Base-by-base conservation (phyloP, 1,284 basidiomycete species). In the Tilletia caries region DNA sequence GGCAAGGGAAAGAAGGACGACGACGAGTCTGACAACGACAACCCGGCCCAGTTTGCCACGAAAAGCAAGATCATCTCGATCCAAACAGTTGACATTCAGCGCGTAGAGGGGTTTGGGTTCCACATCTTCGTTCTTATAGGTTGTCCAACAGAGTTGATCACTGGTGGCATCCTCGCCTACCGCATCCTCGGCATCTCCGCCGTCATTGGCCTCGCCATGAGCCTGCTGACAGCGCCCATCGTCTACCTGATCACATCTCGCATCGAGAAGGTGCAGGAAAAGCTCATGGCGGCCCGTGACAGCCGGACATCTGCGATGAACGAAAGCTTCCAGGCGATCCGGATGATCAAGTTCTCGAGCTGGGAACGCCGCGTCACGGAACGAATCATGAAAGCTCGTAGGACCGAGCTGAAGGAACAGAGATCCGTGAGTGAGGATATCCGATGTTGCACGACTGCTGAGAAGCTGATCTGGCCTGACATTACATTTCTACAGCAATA, bases 331-430 rank as follows among this genome's bases (percentile, higher is more conserved):
- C 48, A 65, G 6, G 73, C 76, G 3, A 75, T 80, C 18, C 68
- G 75, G 1, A 76, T 80, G 68, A 73, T 80, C 70, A 80, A 79
- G 60, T 75, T 79, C 62, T 74, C 73, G 32, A 78, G 75, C 20
- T 76, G 76, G 72, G 78, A 80, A 52, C 67, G 69, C 15, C 60
- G 67, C 15, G 71, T 74, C 71, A 72, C 66, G 1, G 62, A 71
- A 27, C 66, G 75, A 1, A 52, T 75, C 48, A 18, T 73, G 48
- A n/a, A 43, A 0, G 66, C 73, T 33, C 62, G 74, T 29, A 27
- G 68, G 32, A 54, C 68, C 12, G 73, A 78, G 69, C 43, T 79
- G 43, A 41, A 66, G n/a, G 66, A 54, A 25, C 27, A 60, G 43
- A 46, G 48, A 50, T 20, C 67, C n/a, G 60, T 69, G 44, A 37